phyloP scores from a whole-genome alignment of 768 basidiomycete genomes.

The Suillus paluster region DNA sequence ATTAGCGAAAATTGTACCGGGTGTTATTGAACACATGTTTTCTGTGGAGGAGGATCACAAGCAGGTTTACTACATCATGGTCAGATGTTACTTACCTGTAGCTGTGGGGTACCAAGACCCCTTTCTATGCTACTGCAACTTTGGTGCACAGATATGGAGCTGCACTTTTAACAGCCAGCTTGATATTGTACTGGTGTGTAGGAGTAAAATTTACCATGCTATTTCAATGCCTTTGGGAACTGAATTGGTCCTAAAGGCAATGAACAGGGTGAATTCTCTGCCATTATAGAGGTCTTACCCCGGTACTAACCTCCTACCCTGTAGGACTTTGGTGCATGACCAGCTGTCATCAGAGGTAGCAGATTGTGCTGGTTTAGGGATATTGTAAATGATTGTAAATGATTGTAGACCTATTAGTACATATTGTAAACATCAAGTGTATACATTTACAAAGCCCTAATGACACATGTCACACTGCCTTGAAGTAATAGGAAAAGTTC shows the following conservation, averaged over 20 bases:
- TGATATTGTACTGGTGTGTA: slow-evolving; percentile 3
- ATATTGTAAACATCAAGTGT: too few species aligned
- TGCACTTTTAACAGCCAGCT: neutral
- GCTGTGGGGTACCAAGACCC: slow-evolving; percentile 6
- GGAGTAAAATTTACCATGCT: slow-evolving; percentile 3
- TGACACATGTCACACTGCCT: too few species aligned
- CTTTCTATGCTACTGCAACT: slow-evolving; percentile 11
- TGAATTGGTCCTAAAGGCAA: slow-evolving; percentile 8
- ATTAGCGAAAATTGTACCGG: neutral
- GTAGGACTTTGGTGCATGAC: neutral
- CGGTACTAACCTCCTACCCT: neutral
- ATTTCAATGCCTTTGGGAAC: slow-evolving; percentile 11
- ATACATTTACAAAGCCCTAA: too few species aligned
- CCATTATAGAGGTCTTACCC: neutral
- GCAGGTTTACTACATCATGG: neutral
- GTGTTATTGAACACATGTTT: slow-evolving; percentile 11
- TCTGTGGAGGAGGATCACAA: neutral
- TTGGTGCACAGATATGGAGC: slow-evolving; percentile 9
- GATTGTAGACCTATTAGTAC: too few species aligned
- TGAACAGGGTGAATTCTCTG: slow-evolving; percentile 14
- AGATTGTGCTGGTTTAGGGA: too few species aligned
- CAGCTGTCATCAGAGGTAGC: too few species aligned
- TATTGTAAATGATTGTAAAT: too few species aligned
- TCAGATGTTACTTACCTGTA: slow-evolving; percentile 9
- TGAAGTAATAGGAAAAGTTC: neutral